phyloP scores from a whole-genome alignment of 2,329 filamentous ascomycete species.

The Aureobasidium sp. region DNA sequence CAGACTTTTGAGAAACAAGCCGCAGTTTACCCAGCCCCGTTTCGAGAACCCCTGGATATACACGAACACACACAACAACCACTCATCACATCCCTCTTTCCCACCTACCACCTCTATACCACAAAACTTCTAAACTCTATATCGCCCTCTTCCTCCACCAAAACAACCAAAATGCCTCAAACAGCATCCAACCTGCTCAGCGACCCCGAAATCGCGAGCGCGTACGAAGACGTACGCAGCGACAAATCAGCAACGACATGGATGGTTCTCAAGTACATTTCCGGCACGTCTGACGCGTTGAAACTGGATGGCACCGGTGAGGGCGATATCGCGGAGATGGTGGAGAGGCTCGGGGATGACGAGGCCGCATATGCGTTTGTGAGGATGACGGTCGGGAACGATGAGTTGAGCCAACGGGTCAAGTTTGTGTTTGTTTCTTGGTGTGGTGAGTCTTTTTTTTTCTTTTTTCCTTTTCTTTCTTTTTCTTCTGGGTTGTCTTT shows the following conservation, averaged over 20 bases:
- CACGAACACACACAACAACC: neutral
- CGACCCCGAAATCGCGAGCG: slow-evolving; percentile 12
- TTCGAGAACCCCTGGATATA: slow-evolving; percentile 13
- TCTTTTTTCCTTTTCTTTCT: neutral
- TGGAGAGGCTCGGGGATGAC: slow-evolving; percentile 1
- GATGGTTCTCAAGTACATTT: slow-evolving; percentile 14
- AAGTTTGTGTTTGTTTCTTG: slow-evolving; percentile 15
- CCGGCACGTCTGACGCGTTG: slow-evolving; percentile 9
- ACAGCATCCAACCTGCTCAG: slow-evolving; percentile 14
- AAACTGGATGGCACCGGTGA: slow-evolving; percentile 10
- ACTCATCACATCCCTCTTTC: neutral
- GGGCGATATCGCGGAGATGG: slow-evolving; percentile 2
- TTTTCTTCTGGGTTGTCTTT: neutral
- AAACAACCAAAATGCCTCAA: slow-evolving; percentile 2
- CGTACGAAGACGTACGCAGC: slow-evolving; percentile 9
- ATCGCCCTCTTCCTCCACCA: too few relatives aligned
- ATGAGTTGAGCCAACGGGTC: slow-evolving; percentile 2
- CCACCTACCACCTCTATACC: too few relatives aligned
- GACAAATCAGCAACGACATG: slow-evolving; percentile 14
- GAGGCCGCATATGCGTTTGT: slow-evolving; percentile 14
- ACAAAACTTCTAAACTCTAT: neutral
- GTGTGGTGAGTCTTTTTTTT: neutral
- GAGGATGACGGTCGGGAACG: slow-evolving; percentile 8
- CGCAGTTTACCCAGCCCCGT: slow-evolving; percentile 9
- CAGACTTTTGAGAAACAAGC: neutral